phyloP scores from a whole-genome alignment of 352 stramenopile species.

The Phytopythium mirpurense region DNA sequence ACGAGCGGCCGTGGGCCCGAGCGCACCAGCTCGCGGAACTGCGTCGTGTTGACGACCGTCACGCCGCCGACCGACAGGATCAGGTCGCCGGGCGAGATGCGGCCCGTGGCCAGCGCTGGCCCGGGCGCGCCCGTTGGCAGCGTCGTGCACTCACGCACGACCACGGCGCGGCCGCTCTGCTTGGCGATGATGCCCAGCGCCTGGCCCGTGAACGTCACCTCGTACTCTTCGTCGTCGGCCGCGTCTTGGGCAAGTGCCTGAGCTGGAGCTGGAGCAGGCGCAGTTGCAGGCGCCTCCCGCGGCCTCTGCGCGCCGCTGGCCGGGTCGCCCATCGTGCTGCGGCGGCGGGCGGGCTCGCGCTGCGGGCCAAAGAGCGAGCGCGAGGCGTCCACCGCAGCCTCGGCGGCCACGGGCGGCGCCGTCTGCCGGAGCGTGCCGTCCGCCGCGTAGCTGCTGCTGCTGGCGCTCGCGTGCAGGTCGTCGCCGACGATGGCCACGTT shows the following conservation, averaged over 20 bases:
- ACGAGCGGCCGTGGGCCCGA: slow-evolving; percentile 53
- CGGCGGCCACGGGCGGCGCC: slow-evolving; percentile 3
- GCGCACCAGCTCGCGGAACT: slow-evolving; percentile 71
- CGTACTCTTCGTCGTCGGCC: slow-evolving; percentile 48
- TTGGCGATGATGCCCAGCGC: slow-evolving; percentile 70
- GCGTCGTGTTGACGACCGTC: slow-evolving; percentile 51
- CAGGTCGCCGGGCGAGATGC: slow-evolving; percentile 53
- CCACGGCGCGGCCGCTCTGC: slow-evolving; percentile 49
- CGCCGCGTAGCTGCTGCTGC: slow-evolving; percentile 7
- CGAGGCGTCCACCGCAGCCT: slow-evolving; percentile 11
- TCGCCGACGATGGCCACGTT: slow-evolving; percentile 80
- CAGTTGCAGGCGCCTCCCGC: no score
- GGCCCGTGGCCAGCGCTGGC: slow-evolving; percentile 38
- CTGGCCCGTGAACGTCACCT: slow-evolving; percentile 54
- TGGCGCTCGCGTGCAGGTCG: slow-evolving; percentile 51
- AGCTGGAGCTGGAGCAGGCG: no score
- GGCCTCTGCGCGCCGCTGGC: not conserved
- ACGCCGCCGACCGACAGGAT: slow-evolving; percentile 74
- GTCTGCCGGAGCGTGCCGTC: slow-evolving; percentile 3
- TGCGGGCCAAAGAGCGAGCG: no score
- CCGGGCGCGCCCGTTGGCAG: slow-evolving; percentile 40
- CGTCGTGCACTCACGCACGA: slow-evolving; percentile 60
- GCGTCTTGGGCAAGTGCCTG: not conserved
- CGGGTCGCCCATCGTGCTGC: slow-evolving; percentile 3
- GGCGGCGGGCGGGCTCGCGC: not conserved